phyloP scores from a whole-genome alignment of 768 basidiomycete genomes.

The Ramaria sp. region DNA sequence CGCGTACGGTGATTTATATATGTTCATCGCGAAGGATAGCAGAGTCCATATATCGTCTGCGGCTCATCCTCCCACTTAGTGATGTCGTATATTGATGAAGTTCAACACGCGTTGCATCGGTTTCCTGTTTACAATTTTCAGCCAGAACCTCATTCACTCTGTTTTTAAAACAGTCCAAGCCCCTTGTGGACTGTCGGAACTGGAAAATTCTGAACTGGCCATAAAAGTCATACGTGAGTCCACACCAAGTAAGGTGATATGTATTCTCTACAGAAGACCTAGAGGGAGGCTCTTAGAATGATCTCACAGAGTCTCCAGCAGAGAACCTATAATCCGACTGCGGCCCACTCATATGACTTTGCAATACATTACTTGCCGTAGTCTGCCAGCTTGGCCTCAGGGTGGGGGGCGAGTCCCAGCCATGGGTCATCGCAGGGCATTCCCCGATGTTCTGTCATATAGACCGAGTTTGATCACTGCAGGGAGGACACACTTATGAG shows the following conservation, averaged over 20 bases:
- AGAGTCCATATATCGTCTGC: too few relatives aligned
- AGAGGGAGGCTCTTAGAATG: constrained; percentile 52
- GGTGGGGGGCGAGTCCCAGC: background rate
- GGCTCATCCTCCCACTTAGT: too few relatives aligned
- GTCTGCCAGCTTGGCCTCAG: background rate
- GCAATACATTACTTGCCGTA: constrained; percentile 8
- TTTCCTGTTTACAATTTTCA: too few relatives aligned
- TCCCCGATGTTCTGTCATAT: background rate
- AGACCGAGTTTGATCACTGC: constrained; percentile 8
- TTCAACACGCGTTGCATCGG: too few relatives aligned
- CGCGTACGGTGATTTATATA: too few relatives aligned
- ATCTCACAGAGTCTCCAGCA: constrained; percentile 54
- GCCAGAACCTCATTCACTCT: too few relatives aligned
- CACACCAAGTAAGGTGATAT: constrained; percentile 49
- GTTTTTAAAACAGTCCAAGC: too few relatives aligned
- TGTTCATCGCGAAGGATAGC: too few relatives aligned
- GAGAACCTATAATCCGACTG: constrained; percentile 52
- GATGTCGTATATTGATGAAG: too few relatives aligned
- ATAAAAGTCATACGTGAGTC: too few relatives aligned
- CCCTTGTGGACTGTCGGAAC: too few relatives aligned
- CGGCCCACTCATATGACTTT: constrained; percentile 60
- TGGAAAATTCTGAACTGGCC: too few relatives aligned
- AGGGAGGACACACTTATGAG: background rate
- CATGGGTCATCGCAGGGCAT: background rate
- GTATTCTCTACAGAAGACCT: constrained; percentile 34